Conservation (phyloP, 352 stramenopile genomes). For the Globisporangium takayamanum region DNA sequence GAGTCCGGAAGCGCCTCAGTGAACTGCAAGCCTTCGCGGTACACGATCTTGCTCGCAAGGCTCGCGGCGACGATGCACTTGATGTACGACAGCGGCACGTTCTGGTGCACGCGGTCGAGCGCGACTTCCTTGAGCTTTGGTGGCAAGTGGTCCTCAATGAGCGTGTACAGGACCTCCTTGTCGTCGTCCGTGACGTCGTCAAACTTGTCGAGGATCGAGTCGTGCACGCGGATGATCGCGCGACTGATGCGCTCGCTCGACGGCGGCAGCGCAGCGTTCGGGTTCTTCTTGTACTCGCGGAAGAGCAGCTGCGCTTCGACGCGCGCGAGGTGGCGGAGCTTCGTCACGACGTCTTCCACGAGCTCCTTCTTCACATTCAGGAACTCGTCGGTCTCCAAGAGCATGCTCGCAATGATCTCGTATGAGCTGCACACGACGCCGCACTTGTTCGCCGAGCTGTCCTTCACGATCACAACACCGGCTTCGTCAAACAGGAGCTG, state of each 20-base stretch:
- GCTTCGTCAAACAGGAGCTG: constrained; percentile 93
- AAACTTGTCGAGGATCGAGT: constrained; percentile 90
- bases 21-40: constrained; percentile 96
- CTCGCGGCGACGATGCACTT: constrained; percentile 95
- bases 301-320: constrained; percentile 97
- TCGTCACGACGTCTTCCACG: constrained; percentile 93
- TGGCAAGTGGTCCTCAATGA: constrained; percentile 91
- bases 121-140: constrained; percentile 91
- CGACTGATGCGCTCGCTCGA: constrained; percentile 94
- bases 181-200: constrained; percentile 87
- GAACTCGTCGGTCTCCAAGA: constrained; percentile 96
- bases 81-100: constrained; percentile 94
- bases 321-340: constrained; percentile 89
- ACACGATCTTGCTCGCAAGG: constrained; percentile 97
- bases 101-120: constrained; percentile 89
- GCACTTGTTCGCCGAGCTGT: constrained; percentile 92
- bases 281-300: constrained; percentile 93
- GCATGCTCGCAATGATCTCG: constrained; percentile 91
- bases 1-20: constrained; percentile 89
- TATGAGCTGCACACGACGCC: constrained; percentile 83
- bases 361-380: constrained; percentile 92
- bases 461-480: constrained; percentile 96
- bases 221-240: constrained; percentile 94
- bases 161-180: constrained; percentile 69
- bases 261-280: constrained; percentile 78